Conservation (phyloP, 2,329 filamentous ascomycete species). For the Diaporthe sp. region DNA sequence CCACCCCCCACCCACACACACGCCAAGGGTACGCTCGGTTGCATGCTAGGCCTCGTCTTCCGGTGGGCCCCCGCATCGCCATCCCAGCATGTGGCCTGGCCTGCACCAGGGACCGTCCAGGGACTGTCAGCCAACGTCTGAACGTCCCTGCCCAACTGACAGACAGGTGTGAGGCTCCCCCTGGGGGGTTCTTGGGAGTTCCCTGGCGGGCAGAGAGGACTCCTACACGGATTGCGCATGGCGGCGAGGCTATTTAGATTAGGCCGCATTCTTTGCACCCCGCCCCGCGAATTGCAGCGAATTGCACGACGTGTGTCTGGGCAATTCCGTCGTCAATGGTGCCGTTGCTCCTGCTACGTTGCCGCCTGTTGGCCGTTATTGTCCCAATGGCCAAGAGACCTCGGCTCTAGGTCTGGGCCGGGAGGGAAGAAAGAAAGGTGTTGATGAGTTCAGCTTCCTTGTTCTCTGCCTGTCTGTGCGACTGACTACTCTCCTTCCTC, state of each 20-base stretch:
- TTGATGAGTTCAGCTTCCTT: not conserved
- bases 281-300: not conserved
- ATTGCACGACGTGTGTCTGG: not conserved
- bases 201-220: not conserved
- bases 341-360: not conserved
- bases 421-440: not conserved
- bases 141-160: not conserved
- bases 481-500: not conserved
- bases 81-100: conserved; percentile 17
- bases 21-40: conserved; percentile 18
- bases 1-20: conserved; percentile 30
- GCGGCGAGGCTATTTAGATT: conserved; percentile 15
- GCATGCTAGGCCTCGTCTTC: conserved; percentile 24
- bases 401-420: not conserved
- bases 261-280: conserved; percentile 13
- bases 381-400: not conserved
- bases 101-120: not conserved
- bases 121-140: not conserved
- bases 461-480: not conserved
- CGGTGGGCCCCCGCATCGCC: conserved; percentile 24
- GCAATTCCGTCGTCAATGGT: not conserved
- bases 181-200: too few relatives aligned
- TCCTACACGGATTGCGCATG: conserved; percentile 5
- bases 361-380: not conserved
- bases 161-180: conserved; percentile 5